A percentile compares a stretch with the other conserved stretches of the same genome.
phyloP scores from a whole-genome alignment of 1,284 basidiomycete genomes.

The Phenoliferia sp. region DNA sequence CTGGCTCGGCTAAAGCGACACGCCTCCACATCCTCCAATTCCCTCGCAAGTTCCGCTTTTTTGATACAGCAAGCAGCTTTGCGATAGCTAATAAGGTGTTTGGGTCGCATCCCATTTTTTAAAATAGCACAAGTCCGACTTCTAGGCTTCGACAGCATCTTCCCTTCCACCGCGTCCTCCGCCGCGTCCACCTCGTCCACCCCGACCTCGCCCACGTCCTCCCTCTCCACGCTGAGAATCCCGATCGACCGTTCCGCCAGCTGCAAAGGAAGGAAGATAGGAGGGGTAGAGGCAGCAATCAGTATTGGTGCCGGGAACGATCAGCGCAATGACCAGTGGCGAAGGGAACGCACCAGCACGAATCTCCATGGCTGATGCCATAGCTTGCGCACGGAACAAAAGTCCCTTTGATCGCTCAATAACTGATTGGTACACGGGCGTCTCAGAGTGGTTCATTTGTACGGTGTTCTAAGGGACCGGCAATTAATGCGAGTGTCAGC shows the following conservation, averaged over 20 bases:
- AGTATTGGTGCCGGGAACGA: background rate
- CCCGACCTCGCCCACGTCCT: slow-evolving; percentile 14
- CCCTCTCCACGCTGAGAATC: slow-evolving; percentile 15
- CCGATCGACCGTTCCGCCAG: slow-evolving; percentile 24
- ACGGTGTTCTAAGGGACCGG: slow-evolving; percentile 70
- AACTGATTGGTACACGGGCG: slow-evolving; percentile 87
- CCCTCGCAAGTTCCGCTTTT: too few species aligned
- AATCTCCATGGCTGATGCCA: slow-evolving; percentile 76
- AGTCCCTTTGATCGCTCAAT: slow-evolving; percentile 95
- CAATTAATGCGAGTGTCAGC: slow-evolving; percentile 16
- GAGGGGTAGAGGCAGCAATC: background rate
- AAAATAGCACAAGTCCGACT: background rate
- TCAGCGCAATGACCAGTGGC: too few species aligned
- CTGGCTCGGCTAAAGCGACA: background rate
- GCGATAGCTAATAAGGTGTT: background rate
- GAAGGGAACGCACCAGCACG: slow-evolving; percentile 39
- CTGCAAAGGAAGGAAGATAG: background rate
- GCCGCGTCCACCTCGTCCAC: slow-evolving; percentile 16
- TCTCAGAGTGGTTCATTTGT: slow-evolving; percentile 83
- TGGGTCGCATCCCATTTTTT: background rate
- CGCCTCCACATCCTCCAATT: background rate
- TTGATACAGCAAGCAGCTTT: too few species aligned
- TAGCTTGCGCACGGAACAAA: slow-evolving; percentile 81
- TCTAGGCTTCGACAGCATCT: slow-evolving; percentile 5
- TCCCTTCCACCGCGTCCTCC: slow-evolving; percentile 9